Percentiles rank a stretch among this genome's conserved stretches.
Conservation (phyloP, 192 early-diverging fungal genomes). For the Oehlia diaphana region DNA sequence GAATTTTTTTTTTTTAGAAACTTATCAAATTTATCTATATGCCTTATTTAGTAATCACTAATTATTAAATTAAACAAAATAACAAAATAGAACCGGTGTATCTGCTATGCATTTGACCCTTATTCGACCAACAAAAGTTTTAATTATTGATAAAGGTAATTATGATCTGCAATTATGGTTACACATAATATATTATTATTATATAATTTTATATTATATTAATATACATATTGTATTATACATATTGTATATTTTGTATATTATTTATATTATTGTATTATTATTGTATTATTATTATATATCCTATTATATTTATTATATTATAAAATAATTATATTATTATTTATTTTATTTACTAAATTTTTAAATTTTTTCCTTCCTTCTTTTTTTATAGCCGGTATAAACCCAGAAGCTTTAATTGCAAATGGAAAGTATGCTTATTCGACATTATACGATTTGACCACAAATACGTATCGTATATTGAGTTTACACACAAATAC, state of each 20-base stretch:
- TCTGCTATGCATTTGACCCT: slow-evolving; percentile 54
- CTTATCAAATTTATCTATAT: background rate
- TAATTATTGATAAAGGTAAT: slow-evolving; percentile 55
- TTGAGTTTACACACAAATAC: slow-evolving; percentile 54
- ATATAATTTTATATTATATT: too few species aligned
- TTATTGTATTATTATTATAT: too few species aligned
- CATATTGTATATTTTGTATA: background rate
- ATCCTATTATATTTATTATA: too few species aligned
- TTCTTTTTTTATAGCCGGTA: slow-evolving; percentile 35
- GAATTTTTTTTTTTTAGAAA: background rate
- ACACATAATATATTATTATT: too few species aligned
- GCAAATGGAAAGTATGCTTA: slow-evolving; percentile 45
- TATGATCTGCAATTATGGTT: background rate
- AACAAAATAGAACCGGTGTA: slow-evolving; percentile 40
- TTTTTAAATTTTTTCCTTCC: too few species aligned
- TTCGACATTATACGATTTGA: slow-evolving; percentile 49
- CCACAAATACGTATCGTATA: slow-evolving; percentile 43
- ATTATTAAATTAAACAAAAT: background rate
- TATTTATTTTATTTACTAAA: too few species aligned
- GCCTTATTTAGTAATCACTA: background rate
- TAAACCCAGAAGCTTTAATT: slow-evolving; percentile 49
- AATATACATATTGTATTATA: background rate
- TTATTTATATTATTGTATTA: too few species aligned
- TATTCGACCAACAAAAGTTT: slow-evolving; percentile 44
- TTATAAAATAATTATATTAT: too few species aligned